Evolutionary conservation across 768 basidiomycete species (phyloP).

Genomic region (Heimioporus sp.): DNA sequence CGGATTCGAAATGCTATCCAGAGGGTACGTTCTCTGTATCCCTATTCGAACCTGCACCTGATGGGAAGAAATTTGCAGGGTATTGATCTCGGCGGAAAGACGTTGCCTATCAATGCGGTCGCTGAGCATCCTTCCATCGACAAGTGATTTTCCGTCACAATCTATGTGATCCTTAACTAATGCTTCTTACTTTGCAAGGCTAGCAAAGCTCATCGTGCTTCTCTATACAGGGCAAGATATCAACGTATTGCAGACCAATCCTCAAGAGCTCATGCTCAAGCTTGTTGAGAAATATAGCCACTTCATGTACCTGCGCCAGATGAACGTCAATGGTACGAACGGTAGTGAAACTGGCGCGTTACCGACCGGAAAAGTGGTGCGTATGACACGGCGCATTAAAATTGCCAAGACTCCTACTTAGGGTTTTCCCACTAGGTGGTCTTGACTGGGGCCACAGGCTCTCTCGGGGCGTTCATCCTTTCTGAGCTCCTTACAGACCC

Average conservation of each 20-base stretch:
- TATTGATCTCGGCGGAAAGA: constrained; percentile 23
- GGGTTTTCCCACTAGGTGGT: constrained; percentile 31
- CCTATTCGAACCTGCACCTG: too few species aligned
- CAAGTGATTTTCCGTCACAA: constrained; percentile 27
- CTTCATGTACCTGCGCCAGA: constrained; percentile 3
- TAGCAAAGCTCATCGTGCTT: constrained; percentile 40
- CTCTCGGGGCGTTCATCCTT: constrained; percentile 54
- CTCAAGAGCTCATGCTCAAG: constrained; percentile 41
- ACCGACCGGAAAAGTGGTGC: constrained; percentile 17
- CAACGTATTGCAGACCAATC: constrained; percentile 16
- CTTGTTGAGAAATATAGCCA: constrained; percentile 43
- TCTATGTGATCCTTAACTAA: not conserved
- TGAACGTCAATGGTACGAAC: constrained; percentile 4
- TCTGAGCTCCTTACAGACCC: constrained; percentile 38
- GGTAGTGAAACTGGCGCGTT: constrained; percentile 3
- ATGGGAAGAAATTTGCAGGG: too few species aligned
- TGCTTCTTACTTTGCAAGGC: constrained; percentile 20
- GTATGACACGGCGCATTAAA: not conserved
- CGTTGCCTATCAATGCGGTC: constrained; percentile 33
- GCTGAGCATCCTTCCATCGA: constrained; percentile 48
- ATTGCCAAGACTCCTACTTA: too few species aligned
- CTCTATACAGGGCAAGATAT: constrained; percentile 31
- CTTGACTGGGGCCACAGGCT: constrained; percentile 23
- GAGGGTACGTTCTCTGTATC: too few species aligned
- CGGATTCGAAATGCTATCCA: constrained; percentile 49